These are phyloP conservation scores for Metschnikowia continentalis DNA, from an alignment of 805 yeast species.

Conservation along the genomic window DNA sequence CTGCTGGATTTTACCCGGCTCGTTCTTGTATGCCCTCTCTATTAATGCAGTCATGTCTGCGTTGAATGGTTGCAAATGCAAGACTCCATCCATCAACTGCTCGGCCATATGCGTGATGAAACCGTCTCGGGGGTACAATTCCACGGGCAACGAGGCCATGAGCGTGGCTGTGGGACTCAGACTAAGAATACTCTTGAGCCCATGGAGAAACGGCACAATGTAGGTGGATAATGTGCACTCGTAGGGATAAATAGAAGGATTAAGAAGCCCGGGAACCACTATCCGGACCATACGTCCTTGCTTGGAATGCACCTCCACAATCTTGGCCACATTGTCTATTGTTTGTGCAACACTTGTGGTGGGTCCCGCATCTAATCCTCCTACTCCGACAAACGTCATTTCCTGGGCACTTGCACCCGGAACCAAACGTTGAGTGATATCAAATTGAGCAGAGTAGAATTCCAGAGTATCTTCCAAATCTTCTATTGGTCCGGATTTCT, in stretches of 20 bases:
- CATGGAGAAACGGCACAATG: conserved; percentile 58
- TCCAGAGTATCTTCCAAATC: conserved; percentile 34
- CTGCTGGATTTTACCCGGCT: conserved; percentile 75
- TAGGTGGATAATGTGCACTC: conserved; percentile 40
- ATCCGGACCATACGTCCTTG: conserved; percentile 54
- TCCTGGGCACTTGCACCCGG: conserved; percentile 68
- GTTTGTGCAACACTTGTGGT: conserved; percentile 31
- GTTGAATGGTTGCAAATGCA: conserved; percentile 78
- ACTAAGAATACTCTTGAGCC: conserved; percentile 51
- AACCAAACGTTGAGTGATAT: conserved; percentile 63
- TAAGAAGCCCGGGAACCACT: conserved; percentile 70
- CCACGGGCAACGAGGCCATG: conserved; percentile 56
- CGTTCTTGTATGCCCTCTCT: conserved; percentile 65
- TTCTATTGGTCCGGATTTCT: conserved; percentile 4
- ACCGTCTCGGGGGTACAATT: conserved; percentile 55
- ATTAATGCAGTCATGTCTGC: conserved; percentile 64
- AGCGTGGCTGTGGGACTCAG: conserved; percentile 47
- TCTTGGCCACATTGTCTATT: conserved; percentile 33
- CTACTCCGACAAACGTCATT: conserved; percentile 49
- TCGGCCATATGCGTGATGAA: conserved; percentile 50
- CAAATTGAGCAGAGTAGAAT: conserved; percentile 64
- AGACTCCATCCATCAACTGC: conserved; percentile 57
- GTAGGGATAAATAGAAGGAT: conserved; percentile 71
- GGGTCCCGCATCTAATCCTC: conserved; percentile 17
- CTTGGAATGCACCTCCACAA: conserved; percentile 33